Conservation (phyloP, 345 rosid species). For the Eucalyptus regnans region DNA sequence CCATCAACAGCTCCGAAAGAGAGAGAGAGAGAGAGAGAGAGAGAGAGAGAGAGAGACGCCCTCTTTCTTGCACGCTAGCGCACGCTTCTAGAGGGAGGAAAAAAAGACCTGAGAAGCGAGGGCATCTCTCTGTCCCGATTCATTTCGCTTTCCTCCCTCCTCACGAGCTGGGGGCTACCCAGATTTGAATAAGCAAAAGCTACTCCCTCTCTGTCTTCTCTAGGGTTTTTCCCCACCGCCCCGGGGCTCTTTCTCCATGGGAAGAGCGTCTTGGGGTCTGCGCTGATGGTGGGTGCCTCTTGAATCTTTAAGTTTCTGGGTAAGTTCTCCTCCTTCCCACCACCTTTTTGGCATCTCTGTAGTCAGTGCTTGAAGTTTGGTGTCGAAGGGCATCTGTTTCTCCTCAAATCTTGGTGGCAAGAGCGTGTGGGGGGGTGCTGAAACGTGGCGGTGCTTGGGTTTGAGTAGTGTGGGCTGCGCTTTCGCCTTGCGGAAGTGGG, state of each 20-base stretch:
- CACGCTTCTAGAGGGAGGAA: neutral
- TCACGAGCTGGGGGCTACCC: neutral
- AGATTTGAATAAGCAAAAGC: neutral
- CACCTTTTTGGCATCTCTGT: neutral
- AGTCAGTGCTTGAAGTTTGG: neutral
- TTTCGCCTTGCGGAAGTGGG: neutral
- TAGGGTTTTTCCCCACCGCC: neutral
- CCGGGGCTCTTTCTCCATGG: neutral
- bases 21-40: neutral
- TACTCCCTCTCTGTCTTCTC: neutral
- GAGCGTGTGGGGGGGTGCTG: neutral
- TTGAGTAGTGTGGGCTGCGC: neutral
- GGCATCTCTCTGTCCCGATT: neutral
- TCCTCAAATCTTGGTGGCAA: neutral
- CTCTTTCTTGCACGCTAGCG: neutral
- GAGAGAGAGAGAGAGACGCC: neutral
- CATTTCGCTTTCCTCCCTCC: neutral
- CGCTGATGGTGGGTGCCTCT: neutral
- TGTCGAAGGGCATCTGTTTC: neutral
- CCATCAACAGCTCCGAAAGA: neutral
- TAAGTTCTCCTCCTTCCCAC: neutral
- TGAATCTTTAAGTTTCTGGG: neutral
- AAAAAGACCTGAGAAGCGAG: neutral
- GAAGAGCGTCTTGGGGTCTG: neutral
- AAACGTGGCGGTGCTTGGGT: neutral